Evolutionary conservation across 164 flowering plant genomes (phyloP).

Genomic region (Dillenia suffruticosa): DNA sequence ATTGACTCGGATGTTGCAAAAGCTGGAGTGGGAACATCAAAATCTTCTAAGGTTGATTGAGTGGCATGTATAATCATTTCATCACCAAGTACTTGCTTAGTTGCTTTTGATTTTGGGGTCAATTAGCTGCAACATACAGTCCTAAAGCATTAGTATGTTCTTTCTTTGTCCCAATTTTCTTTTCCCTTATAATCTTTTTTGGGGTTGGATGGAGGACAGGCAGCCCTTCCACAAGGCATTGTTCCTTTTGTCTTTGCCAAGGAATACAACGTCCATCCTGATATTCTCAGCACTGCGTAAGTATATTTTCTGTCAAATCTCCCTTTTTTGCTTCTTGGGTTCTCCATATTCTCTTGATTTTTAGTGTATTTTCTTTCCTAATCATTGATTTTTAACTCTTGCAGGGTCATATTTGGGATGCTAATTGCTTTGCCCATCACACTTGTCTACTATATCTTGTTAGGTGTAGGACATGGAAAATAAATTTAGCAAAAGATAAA

Average conservation of each 20-base stretch:
- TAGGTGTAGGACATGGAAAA: slow-evolving; percentile 50
- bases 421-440: slow-evolving; percentile 81
- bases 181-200: neutral
- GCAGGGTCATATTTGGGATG: slow-evolving; percentile 90
- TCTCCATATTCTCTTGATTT: neutral
- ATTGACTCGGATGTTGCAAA: too few relatives aligned
- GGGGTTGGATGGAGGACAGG: slow-evolving; percentile 36
- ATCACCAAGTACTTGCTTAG: too few relatives aligned
- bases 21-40: too few relatives aligned
- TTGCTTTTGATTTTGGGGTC: too few relatives aligned
- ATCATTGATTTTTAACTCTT: neutral
- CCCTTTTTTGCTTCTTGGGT: neutral
- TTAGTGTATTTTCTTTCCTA: neutral
- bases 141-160: too few relatives aligned
- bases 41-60: too few relatives aligned
- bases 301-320: slow-evolving; percentile 4
- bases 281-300: slow-evolving; percentile 80
- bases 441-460: slow-evolving; percentile 74
- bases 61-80: too few relatives aligned
- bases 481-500: neutral
- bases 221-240: slow-evolving; percentile 93
- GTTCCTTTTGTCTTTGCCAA: slow-evolving; percentile 94
- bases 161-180: neutral
- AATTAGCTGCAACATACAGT: too few relatives aligned
- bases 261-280: slow-evolving; percentile 88